Evolutionary conservation across 306 rosid genomes (phyloP), one percentile per base, ranked within the genome.

Genomic region (Vigna hirtella): DNA sequence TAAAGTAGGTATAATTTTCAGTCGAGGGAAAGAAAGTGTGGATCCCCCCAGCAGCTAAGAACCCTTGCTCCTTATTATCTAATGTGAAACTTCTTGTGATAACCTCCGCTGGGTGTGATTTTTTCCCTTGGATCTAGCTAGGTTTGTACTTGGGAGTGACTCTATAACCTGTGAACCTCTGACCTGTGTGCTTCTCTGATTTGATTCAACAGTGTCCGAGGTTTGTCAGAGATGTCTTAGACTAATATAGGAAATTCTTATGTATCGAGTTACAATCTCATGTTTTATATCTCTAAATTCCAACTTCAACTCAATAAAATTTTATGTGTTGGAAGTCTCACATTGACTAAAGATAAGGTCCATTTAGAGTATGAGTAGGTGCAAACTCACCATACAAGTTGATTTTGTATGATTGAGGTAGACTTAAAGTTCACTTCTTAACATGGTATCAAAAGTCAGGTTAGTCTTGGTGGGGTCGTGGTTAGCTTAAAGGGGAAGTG

Each of bases 1-100:
- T 66, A 49, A 69, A 77, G 75, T 59, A 73, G 72, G 55, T 28
- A 52, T 55, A 48, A 63, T 64, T 50, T 36, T 7, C 9, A 30
- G 14, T 11, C 34, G 24, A 20, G 64, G 17, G 38, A 17, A 61
- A 58, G n/a, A 57, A 58, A 58, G 17, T 58, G 38, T 53, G 13
- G 13, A 43, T 2, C 15, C 49, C 49, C 49, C 13, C 4, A 20
- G 15, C 28, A 26, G 28, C 28, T 26, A 26, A 26, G 28, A 26
- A 26, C 28, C 28, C 28, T 26, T 26, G 28, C 28, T 26, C 6
- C 15, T 22, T 62, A 40, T 42, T 42, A 42, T 63, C 42, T 12
- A 42, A 48, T 6, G 18, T 15, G 78, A 20, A 38, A 61, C 18
- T 28, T 50, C 49, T 16, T 47, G 30, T 38, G 68, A 36, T 43